Evolutionary conservation across 2,329 filamentous ascomycete genomes (phyloP), one percentile per base, ranked within the genome.

Genomic region (Helminthosporium solani): DNA sequence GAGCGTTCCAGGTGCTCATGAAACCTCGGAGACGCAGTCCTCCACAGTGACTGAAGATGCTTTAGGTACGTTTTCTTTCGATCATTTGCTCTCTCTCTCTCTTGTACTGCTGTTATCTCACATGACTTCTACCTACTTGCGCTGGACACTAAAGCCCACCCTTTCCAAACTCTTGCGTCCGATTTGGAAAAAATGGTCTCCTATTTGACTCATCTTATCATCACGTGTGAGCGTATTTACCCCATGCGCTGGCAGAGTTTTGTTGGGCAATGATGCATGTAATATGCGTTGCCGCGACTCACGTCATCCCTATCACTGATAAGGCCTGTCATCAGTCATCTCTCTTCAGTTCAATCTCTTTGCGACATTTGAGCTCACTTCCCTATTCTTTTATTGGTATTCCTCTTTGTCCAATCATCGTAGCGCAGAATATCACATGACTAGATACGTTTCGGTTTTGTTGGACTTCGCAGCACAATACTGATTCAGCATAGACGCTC

Each of bases 211-310:
- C 51, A 41, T 46, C 53, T 60, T 58, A 53, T 62, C 55, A 52
- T 58, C 60, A 63, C 60, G 62, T 66, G 60, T 33, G 40, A 44
- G 34, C 38, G 47, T 45, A 7, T 42, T 49, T 28, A 30, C 50
- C 49, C 28, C 49, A 52, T 25, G 23, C 23, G 23, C 9, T 25
- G 49, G 38, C 54, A 44, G 46, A 46, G 42, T 50, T 56, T 49
- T 53, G 56, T 57, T 59, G 57, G 53, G 12, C 14, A 23, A 14
- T 57, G 46, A 64, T 54, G 57, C 56, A 65, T 63, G 59, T 53
- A 52, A 38, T 53, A 31, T 50, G 54, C 58, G 58, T 53, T 60
- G 51, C 54, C 57, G 54, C 53, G 50, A 42, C 47, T 53, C 47
- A 44, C 46, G 52, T 46, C 53, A 48, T 58, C 57, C 54, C 47